Percentiles rank a stretch among this genome's conserved stretches.
Evolutionary conservation across 139 green algal genomes (phyloP).

Genomic region (Tetradesmus lagerheimii): DNA sequence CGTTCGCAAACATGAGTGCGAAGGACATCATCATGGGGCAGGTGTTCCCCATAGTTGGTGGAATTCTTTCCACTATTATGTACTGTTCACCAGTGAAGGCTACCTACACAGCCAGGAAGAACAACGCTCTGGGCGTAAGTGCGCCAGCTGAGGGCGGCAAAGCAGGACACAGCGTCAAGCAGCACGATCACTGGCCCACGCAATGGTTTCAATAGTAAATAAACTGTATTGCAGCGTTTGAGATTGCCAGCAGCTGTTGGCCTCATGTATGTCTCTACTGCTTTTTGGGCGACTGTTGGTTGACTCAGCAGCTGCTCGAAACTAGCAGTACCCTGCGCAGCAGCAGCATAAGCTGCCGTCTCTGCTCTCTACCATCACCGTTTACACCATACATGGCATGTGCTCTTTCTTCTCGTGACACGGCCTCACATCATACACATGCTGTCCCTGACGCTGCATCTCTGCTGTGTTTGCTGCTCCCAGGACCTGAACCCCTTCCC

Average conservation of each 20-base stretch:
- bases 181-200: not conserved
- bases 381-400: too few species aligned
- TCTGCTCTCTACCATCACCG: too few species aligned
- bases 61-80: conserved; percentile 27
- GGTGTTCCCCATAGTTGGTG: conserved; percentile 35
- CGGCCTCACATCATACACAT: too few species aligned
- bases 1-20: conserved; percentile 21
- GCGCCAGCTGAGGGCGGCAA: conserved; percentile 10
- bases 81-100: conserved; percentile 50
- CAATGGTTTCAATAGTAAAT: too few species aligned
- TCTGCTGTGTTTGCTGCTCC: not conserved
- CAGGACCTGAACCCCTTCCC: conserved; percentile 80
- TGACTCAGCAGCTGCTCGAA: not conserved
- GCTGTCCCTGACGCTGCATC: too few species aligned
- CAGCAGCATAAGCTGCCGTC: not conserved
- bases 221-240: not conserved
- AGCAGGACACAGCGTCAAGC: not conserved
- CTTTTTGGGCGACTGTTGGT: not conserved
- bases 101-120: conserved; percentile 5
- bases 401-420: too few species aligned
- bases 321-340: not conserved
- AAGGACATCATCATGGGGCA: conserved; percentile 43
- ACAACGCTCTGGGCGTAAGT: conserved; percentile 49
- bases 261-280: not conserved
- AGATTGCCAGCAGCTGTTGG: too few species aligned